A percentile compares a stretch with the other conserved stretches of the same genome.
Conservation (phyloP, 441 rosid genomes). For the Geranium incanum region DNA sequence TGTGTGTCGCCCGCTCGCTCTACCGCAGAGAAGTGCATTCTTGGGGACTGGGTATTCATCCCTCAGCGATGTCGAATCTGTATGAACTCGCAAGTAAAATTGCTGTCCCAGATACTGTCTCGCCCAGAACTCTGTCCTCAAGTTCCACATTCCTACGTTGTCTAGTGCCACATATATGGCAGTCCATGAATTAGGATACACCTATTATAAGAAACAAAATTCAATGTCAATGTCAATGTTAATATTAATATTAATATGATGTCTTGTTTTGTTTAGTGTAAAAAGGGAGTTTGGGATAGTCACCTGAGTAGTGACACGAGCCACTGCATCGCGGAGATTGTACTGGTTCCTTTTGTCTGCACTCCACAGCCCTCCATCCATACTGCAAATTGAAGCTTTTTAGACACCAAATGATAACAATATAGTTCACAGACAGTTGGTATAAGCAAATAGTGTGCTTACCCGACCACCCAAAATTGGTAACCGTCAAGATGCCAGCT, state of each 20-base stretch:
- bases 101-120: slow-evolving; percentile 51
- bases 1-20: slow-evolving; percentile 64
- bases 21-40: slow-evolving; percentile 79
- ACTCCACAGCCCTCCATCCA: slow-evolving; percentile 54
- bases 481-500: slow-evolving; percentile 67
- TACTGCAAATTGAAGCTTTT: slow-evolving; percentile 25
- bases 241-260: too few relatives aligned
- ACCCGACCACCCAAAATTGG: slow-evolving; percentile 68
- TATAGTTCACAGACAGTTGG: too few relatives aligned
- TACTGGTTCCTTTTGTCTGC: slow-evolving; percentile 38
- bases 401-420: neutral
- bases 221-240: too few relatives aligned
- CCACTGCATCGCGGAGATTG: slow-evolving; percentile 53
- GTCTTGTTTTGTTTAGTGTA: neutral
- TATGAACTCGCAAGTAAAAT: slow-evolving; percentile 39
- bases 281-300: slow-evolving; percentile 25
- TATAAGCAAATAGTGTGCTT: slow-evolving; percentile 15
- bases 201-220: slow-evolving; percentile 20
- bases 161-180: slow-evolving; percentile 39
- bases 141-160: slow-evolving; percentile 54
- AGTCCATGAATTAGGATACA: slow-evolving; percentile 44
- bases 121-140: slow-evolving; percentile 44
- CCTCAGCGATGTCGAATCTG: slow-evolving; percentile 53
- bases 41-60: slow-evolving; percentile 88
- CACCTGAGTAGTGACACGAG: slow-evolving; percentile 56